Percentiles rank a stretch among this genome's conserved stretches.
Evolutionary conservation across 1,284 basidiomycete species (phyloP).

Genomic region (Lentinula novae-zelandiae): DNA sequence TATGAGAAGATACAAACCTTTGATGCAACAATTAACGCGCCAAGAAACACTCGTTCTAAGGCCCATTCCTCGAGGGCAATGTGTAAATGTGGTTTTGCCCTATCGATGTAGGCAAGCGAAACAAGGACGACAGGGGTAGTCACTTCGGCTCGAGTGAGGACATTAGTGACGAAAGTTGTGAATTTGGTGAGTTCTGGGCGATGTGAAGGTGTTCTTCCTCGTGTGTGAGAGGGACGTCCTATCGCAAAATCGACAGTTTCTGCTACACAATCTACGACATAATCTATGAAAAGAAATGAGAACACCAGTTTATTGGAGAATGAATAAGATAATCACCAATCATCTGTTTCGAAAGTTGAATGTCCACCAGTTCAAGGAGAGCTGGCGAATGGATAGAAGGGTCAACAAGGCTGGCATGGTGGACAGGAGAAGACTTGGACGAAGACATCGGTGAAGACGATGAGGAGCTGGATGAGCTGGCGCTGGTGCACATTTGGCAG

Average conservation of each 20-base stretch:
- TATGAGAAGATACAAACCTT: constrained; percentile 46
- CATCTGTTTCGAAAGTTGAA: constrained; percentile 54
- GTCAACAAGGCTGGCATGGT: constrained; percentile 62
- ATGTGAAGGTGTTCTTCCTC: constrained; percentile 43
- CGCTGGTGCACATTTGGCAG: background rate
- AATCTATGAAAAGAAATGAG: constrained; percentile 39
- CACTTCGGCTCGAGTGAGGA: constrained; percentile 66
- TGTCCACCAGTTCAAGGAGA: constrained; percentile 58
- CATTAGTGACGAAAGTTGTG: constrained; percentile 56
- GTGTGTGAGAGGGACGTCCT: constrained; percentile 46
- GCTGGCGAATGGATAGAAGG: constrained; percentile 55
- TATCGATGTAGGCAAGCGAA: constrained; percentile 65
- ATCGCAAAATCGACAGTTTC: constrained; percentile 74
- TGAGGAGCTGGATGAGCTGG: background rate
- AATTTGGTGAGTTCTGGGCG: constrained; percentile 53
- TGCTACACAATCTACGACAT: constrained; percentile 59
- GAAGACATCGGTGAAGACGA: constrained; percentile 20
- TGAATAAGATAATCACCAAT: constrained; percentile 42
- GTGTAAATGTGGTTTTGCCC: constrained; percentile 68
- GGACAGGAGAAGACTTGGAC: constrained; percentile 29
- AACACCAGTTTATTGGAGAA: background rate
- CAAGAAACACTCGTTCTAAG: constrained; percentile 72
- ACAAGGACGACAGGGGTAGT: constrained; percentile 59
- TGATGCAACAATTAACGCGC: constrained; percentile 66
- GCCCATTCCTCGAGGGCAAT: constrained; percentile 77